Evolutionary conservation across 2,329 filamentous ascomycete genomes (phyloP).

Genomic region (Trichoderma koningiopsis): DNA sequence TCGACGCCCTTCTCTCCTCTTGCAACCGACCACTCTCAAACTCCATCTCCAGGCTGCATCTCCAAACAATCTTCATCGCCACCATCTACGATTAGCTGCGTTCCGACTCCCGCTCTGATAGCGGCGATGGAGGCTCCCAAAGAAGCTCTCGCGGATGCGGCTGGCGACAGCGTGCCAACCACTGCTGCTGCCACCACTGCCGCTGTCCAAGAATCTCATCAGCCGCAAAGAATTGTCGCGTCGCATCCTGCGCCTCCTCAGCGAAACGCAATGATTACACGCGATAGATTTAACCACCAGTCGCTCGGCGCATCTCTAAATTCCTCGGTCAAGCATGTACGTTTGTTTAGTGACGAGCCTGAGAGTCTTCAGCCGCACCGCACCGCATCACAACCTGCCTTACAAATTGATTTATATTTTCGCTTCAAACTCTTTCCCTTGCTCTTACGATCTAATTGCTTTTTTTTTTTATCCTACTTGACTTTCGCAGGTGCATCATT

Average conservation of each 20-base stretch:
- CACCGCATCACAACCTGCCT: not conserved
- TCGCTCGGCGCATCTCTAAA: constrained; percentile 69
- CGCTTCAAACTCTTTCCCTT: too few relatives aligned
- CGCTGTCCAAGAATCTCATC: constrained; percentile 24
- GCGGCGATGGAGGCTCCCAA: constrained; percentile 25
- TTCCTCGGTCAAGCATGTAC: constrained; percentile 68
- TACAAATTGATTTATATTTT: not conserved
- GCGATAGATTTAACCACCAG: constrained; percentile 62
- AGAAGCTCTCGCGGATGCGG: constrained; percentile 7
- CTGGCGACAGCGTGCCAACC: constrained; percentile 4
- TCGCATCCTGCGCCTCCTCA: constrained; percentile 32
- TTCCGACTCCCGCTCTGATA: not conserved
- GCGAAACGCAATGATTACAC: constrained; percentile 38
- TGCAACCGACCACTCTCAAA: not conserved
- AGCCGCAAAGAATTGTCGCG: constrained; percentile 29
- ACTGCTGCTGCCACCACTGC: constrained; percentile 6
- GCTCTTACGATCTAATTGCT: not conserved
- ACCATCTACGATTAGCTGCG: not conserved
- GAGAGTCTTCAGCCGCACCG: not conserved
- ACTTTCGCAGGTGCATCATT: not conserved
- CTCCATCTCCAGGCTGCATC: not conserved
- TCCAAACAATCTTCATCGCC: not conserved
- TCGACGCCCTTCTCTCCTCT: not conserved
- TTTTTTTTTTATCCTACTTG: not conserved
- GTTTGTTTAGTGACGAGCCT: constrained; percentile 31